These are phyloP conservation scores for Fonsecaea pedrosoi DNA, from an alignment of 2,329 filamentous ascomycete genomes.

Conservation along the genomic window DNA sequence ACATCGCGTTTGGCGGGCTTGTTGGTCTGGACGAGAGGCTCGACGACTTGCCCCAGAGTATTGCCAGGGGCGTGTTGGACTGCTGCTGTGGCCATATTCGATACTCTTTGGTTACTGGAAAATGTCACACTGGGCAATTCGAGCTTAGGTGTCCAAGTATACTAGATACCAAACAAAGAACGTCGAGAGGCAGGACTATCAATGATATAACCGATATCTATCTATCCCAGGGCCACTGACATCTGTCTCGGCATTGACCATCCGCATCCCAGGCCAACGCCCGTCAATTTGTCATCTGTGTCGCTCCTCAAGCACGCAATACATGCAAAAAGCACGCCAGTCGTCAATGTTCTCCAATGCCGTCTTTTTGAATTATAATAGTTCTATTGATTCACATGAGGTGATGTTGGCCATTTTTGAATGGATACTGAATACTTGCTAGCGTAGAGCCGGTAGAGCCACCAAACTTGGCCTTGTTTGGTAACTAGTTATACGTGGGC, in stretches of 20 bases:
- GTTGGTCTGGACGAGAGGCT: conserved; percentile 5
- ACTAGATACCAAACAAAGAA: not conserved
- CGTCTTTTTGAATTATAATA: not conserved
- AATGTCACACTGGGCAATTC: not conserved
- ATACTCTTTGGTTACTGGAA: not conserved
- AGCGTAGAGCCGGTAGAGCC: not conserved
- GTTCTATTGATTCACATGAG: not conserved
- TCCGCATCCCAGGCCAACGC: not conserved
- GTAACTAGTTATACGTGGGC: not conserved
- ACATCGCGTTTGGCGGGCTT: conserved; percentile 25
- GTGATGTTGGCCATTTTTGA: not conserved
- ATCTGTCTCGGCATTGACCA: not conserved
- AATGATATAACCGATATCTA: too few species aligned
- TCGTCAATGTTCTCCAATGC: not conserved
- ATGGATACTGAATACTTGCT: not conserved
- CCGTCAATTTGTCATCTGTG: not conserved
- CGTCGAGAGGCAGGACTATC: not conserved
- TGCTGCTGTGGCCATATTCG: conserved; percentile 26
- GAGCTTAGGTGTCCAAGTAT: not conserved
- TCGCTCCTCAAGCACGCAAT: not conserved
- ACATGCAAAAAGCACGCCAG: not conserved
- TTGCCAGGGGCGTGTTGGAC: conserved; percentile 25
- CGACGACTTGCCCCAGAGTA: conserved; percentile 20
- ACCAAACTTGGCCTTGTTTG: not conserved
- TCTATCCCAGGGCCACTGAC: not conserved